Evolutionary conservation across 208 protist genomes (phyloP).

Genomic region (Giardia duodenalis): DNA sequence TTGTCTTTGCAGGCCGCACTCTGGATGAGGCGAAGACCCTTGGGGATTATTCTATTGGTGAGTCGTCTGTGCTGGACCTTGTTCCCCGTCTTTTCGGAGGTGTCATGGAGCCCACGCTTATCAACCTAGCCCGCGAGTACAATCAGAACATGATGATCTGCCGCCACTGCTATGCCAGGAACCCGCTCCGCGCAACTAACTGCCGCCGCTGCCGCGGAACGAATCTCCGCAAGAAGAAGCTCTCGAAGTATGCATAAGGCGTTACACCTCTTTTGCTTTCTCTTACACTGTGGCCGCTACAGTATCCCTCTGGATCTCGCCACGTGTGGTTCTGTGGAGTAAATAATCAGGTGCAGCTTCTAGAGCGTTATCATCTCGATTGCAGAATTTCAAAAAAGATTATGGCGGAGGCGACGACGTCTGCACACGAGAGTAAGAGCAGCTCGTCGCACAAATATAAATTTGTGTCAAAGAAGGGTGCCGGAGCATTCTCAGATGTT

Average conservation of each 20-base stretch:
- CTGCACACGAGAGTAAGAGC: neutral
- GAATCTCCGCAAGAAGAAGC: constrained; percentile 97
- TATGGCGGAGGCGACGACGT: neutral
- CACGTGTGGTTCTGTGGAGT: neutral
- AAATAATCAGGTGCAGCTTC: neutral
- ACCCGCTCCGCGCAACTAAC: constrained; percentile 83
- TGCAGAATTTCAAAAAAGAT: too few species aligned
- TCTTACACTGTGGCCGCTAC: too few species aligned
- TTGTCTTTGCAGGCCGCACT: constrained; percentile 82
- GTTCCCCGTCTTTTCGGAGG: constrained; percentile 79
- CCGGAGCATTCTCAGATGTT: constrained; percentile 87
- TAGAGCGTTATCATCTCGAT: too few species aligned
- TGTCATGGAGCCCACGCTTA: constrained; percentile 87
- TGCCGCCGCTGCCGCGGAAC: constrained; percentile 96
- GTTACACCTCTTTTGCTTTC: too few species aligned
- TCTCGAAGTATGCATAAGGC: constrained; percentile 43
- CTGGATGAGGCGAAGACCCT: constrained; percentile 86
- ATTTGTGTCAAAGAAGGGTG: constrained; percentile 61
- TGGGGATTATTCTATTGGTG: constrained; percentile 94
- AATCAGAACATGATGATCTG: constrained; percentile 54
- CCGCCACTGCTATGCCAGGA: constrained; percentile 79
- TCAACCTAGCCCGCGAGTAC: constrained; percentile 80
- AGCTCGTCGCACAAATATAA: neutral
- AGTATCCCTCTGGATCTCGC: too few species aligned
- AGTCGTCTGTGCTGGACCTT: constrained; percentile 93